Evolutionary conservation across 1,284 basidiomycete species (phyloP).

Genomic region (Filobasidium uniguttulatum): DNA sequence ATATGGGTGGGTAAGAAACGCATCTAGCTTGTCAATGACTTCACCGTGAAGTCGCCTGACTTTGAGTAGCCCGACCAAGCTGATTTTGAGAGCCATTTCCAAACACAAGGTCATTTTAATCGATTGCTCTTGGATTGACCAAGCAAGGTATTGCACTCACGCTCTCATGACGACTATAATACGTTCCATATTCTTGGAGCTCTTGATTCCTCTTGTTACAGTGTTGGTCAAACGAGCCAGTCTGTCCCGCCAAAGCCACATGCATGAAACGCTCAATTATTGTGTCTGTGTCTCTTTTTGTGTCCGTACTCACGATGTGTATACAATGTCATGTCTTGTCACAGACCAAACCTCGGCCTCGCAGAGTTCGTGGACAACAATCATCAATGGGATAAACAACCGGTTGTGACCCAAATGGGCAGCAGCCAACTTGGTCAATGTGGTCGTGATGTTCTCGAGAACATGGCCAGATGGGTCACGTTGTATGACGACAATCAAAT

Average conservation of each 20-base stretch:
- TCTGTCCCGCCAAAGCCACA: not conserved
- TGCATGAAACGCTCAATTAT: not conserved
- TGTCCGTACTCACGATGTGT: too few species aligned
- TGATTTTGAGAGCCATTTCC: constrained; percentile 1
- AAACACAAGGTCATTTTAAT: not conserved
- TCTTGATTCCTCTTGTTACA: constrained; percentile 17
- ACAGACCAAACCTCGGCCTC: constrained; percentile 51
- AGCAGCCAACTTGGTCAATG: constrained; percentile 14
- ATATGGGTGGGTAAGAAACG: not conserved
- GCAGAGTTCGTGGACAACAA: constrained; percentile 57
- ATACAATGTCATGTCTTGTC: too few species aligned
- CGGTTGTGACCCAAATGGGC: constrained; percentile 49
- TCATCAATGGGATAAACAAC: constrained; percentile 60
- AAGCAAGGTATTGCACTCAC: constrained; percentile 40
- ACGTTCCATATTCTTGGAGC: constrained; percentile 61
- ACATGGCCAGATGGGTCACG: constrained; percentile 4
- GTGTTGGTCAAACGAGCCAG: constrained; percentile 8
- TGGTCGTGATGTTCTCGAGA: not conserved
- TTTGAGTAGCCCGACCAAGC: too few species aligned
- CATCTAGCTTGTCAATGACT: not conserved
- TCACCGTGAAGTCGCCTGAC: not conserved
- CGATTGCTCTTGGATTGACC: not conserved
- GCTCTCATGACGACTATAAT: constrained; percentile 65
- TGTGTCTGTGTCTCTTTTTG: too few species aligned
- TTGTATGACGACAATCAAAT: too few species aligned